Evolutionary conservation across 2,329 filamentous ascomycete species (phyloP).

Genomic region (Sphaerulina vaccinii): DNA sequence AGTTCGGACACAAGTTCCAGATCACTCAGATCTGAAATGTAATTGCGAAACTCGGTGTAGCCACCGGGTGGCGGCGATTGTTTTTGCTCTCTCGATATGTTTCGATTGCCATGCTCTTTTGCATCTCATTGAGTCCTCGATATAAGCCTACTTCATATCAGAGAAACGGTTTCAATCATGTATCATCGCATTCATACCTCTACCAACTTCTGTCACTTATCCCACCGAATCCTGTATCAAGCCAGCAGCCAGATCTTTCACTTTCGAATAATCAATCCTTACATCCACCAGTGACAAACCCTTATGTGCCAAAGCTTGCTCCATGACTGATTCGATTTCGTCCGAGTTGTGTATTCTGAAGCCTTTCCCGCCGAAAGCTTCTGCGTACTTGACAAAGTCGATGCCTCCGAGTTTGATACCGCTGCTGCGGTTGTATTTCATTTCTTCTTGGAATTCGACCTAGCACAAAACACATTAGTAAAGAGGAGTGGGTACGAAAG

Average conservation of each 20-base stretch:
- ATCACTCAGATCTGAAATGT: too few species aligned
- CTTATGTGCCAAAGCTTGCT: constrained; percentile 44
- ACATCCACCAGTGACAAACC: constrained; percentile 51
- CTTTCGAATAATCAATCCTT: constrained; percentile 48
- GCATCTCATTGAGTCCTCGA: too few species aligned
- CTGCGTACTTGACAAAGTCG: constrained; percentile 50
- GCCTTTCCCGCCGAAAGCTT: constrained; percentile 49
- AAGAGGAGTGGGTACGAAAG: too few species aligned
- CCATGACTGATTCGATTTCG: constrained; percentile 47
- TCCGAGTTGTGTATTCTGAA: constrained; percentile 42
- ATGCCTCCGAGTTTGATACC: constrained; percentile 49
- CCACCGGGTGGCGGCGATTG: too few species aligned
- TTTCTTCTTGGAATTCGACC: constrained; percentile 51
- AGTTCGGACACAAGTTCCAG: too few species aligned
- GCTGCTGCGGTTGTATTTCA: constrained; percentile 47
- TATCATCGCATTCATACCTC: too few species aligned
- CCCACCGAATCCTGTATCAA: constrained; percentile 41
- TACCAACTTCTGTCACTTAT: too few species aligned
- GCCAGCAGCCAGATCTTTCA: constrained; percentile 43
- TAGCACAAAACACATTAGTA: not conserved
- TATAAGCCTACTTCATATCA: too few species aligned
- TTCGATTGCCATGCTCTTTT: too few species aligned
- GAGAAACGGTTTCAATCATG: too few species aligned
- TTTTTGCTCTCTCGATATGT: too few species aligned
- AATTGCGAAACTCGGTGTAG: too few species aligned